A percentile compares a stretch with the other conserved stretches of the same genome.
Evolutionary conservation across 225 moss, liverwort and hornwort species (phyloP).

Genomic region (Sphagnum contortum): DNA sequence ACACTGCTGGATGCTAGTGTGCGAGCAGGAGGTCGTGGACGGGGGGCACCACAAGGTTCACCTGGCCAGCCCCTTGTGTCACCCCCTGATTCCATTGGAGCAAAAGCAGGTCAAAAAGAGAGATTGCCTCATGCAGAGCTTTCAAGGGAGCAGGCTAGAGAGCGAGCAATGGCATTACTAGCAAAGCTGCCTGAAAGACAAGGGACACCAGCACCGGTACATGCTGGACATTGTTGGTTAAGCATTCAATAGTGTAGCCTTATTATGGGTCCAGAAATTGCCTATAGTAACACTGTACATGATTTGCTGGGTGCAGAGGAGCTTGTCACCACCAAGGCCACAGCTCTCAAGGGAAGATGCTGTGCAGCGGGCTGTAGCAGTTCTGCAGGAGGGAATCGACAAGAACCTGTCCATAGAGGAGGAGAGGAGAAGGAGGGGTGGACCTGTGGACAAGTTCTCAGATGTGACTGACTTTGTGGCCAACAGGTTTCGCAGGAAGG

Average conservation of each 20-base stretch:
- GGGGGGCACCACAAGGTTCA: constrained; percentile 7
- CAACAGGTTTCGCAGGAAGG: constrained; percentile 36
- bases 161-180: constrained; percentile 34
- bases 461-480: constrained; percentile 44
- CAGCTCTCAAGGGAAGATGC: constrained; percentile 54
- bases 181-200: constrained; percentile 12
- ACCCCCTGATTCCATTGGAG: constrained; percentile 13
- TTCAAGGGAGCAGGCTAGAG: constrained; percentile 47
- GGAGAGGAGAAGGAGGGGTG: constrained; percentile 37
- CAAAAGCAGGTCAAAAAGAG: not conserved
- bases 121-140: constrained; percentile 14
- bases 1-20: constrained; percentile 16
- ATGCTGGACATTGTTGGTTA: not conserved
- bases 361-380: constrained; percentile 42
- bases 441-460: constrained; percentile 30
- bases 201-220: constrained; percentile 18
- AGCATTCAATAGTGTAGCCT: not conserved
- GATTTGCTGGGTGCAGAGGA: not conserved
- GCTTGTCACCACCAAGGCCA: constrained; percentile 26
- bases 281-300: not conserved
- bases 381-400: constrained; percentile 52
- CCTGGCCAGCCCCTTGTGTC: constrained; percentile 10
- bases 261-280: too few species aligned
- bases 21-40: constrained; percentile 15
- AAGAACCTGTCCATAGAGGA: constrained; percentile 42